Evolutionary conservation across 768 basidiomycete species (phyloP), one percentile per base, ranked within the genome.

Genomic region (Baorangia bicolor): DNA sequence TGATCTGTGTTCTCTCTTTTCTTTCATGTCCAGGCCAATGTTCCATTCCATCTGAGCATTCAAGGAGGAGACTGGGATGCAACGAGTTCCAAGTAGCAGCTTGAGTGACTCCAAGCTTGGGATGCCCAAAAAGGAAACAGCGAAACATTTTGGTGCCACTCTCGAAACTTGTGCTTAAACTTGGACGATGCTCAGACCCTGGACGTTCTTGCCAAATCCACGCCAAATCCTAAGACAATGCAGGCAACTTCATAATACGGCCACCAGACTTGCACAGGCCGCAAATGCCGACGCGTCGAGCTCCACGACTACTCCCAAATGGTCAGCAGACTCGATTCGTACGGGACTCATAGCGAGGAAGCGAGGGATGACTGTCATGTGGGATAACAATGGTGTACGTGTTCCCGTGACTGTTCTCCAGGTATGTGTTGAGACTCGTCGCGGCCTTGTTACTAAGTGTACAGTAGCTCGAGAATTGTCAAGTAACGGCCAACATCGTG

Each of bases 311-410:
- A 64, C 75, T 37, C 57, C 77, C 12, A 87, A 89, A 81, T 97
- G 95, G 95, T 85, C 85, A 5, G 86, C 95, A 44, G 78, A 81
- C 57, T 94, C 92, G 8, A 81, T 90, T 59, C 83, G 97, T 54
- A 96, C 94, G 0, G 97, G 97, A 9, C 78, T 97, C 58, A 88
- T 99, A 70, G 96, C 94, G 25, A 82, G 88, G 55, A 99, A 99
- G 78, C 85, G 93, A 53, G 97, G 97, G 42, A 98, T 98, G 97
- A 89, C 92, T 11, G 83, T 83, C 14, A 75, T 98, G 66, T 98
- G 93, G 92, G 91, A 94, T 67, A 83, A 89, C 69, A 87, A 92
- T 55, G 97, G 97, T 25, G 85, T 83, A 34, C 80, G 90, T 46
- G 78, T 90, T 61, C 96, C 97, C 2, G 93, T 97, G 28, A 99